Evolutionary conservation across 2,329 filamentous ascomycete species (phyloP).

Genomic region (Trichoderma gracile): DNA sequence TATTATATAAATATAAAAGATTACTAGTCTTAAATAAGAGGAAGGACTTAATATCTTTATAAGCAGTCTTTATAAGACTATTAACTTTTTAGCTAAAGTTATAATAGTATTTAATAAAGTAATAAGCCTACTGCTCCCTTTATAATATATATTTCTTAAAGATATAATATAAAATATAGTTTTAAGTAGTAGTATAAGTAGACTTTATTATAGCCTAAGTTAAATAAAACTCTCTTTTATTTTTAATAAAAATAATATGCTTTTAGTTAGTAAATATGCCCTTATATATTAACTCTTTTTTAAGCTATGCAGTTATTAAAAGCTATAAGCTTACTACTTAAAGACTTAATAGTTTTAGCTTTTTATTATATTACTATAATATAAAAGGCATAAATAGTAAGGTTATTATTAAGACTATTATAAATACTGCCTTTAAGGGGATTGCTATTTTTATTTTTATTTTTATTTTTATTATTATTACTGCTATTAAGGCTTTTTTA

Average conservation of each 20-base stretch:
- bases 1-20: background rate
- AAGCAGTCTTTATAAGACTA: background rate
- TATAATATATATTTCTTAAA: background rate
- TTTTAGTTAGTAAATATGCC: background rate
- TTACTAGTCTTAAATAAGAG: background rate
- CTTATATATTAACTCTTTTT: background rate
- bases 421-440: background rate
- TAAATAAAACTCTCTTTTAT: background rate
- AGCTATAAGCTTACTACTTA: background rate
- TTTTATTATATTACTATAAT: too few relatives aligned
- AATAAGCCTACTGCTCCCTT: background rate
- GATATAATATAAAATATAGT: background rate
- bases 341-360: background rate
- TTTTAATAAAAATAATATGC: background rate
- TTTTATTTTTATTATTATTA: background rate
- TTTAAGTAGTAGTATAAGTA: background rate
- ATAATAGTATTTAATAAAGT: background rate
- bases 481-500: background rate
- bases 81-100: background rate
- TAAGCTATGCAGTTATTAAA: background rate
- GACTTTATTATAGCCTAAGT: background rate
- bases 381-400: background rate
- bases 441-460: background rate
- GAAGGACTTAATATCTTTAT: background rate
- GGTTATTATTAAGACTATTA: background rate